Base-by-base conservation (phyloP, 2,329 filamentous ascomycete genomes). In the Penicillium sp. region DNA sequence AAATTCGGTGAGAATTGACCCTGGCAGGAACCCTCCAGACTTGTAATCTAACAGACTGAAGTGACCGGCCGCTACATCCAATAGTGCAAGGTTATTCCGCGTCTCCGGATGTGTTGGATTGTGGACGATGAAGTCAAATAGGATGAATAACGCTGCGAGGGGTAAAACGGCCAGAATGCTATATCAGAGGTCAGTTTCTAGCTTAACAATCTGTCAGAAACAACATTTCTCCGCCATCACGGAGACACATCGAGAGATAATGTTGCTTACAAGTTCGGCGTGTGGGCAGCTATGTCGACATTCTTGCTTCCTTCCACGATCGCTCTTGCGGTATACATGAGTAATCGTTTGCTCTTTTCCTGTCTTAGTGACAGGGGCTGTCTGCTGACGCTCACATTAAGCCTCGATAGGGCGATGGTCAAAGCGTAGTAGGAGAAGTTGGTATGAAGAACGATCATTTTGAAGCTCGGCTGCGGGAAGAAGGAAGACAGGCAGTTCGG, bases 101-200 rank as follows among this genome's bases (percentile, higher is more conserved):
- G 70, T 77, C 35, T 78, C 74, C 0, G 67, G 62, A 33, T 75
- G 68, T 5, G 49, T 61, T 1, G 75, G 75, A 41, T 76, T 70
- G 56, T 77, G 74, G 6, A 78, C 64, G 1, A 78, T 71, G 13
- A 77, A 68, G 52, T 79, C 77, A 48, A 79, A 79, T 1, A 79
- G 61, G 9, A 78, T 72, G 29, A 79, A 77, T 0, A 78, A 61
- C 0, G 74, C 73, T 0, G 70, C 68, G 8, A 78, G 56, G 0
- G 77, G 77, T 2, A 77, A 25, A 17, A 23, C 7, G 4, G 39
- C 4, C 3, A 42, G 4, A 5, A 42, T 42, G 4, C 39, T 42
- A 17, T 25, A 15, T 25, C 13, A 17, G 6, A 23, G 13, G 13
- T 42, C 13, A 42, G 13, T 10, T 25, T 23, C 6, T 2, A 21